Base-by-base conservation (phyloP, 345 rosid genomes). In the Ceriops tagal region DNA sequence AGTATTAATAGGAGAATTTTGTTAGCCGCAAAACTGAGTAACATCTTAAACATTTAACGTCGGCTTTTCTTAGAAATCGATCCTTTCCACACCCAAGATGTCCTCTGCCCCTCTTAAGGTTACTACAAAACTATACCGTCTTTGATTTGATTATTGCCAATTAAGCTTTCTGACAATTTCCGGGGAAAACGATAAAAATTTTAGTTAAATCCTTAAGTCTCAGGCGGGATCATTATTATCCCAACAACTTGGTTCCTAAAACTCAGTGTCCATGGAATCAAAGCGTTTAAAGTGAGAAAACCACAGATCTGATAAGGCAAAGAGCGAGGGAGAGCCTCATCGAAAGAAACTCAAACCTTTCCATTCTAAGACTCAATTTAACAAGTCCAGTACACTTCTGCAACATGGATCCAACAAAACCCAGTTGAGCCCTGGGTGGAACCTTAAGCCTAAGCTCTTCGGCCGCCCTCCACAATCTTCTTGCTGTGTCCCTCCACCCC, bases 401-500 rank as follows among this genome's bases (percentile, higher is more conserved):
- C 79, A 96, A 71, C 70, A 96, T 68, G 7, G 98, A 96, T 82
- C 96, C 98, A 64, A 92, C 83, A 73, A 83, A 80, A 15, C 92
- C 93, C 30, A 90, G 78, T 84, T 88, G 91, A 65, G 95, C 86
- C 64, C 75, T 67, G 62, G 70, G 72, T 3, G 99, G 97, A 78
- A 96, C 92, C 76, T 79, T 84, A 71, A 96, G 85, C 64, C 90
- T 79, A 59, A 96, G 86, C 86, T 90, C 97, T 77, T 87, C 98
- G 47, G 96, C 91, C 56, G 92, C 96, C 76, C 83, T 85, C 99
- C 99, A 96, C 67, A 96, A 68, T 80, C 79, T 82, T 83, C 81
- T 86, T 39, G 91, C 53, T 1, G 92, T 83, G 66, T 86, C 98
- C 61, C 96, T 85, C 99, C 99, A 96, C 27, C 92, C 91, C 70